A percentile compares a stretch with the other conserved stretches of the same genome.
These are phyloP conservation scores for Didymella sp. DNA, from an alignment of 2,329 filamentous ascomycete species.

Conservation along the genomic window DNA sequence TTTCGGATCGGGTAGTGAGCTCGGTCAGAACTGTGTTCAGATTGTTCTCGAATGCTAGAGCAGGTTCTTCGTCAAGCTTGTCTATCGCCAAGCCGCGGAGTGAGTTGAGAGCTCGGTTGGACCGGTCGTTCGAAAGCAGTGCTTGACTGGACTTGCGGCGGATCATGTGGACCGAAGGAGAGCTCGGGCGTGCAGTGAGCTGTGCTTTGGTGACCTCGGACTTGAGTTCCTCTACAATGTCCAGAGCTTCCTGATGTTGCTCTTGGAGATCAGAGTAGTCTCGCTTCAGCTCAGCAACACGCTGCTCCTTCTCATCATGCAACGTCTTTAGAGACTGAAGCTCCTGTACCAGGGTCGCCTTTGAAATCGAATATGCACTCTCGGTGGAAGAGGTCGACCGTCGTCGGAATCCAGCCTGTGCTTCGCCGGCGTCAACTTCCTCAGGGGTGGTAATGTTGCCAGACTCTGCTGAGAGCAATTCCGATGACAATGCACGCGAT, in stretches of 20 bases:
- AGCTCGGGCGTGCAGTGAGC: slow-evolving; percentile 62
- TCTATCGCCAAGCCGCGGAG: slow-evolving; percentile 87
- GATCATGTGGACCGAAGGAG: slow-evolving; percentile 76
- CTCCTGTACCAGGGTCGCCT: slow-evolving; percentile 59
- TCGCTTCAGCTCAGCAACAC: slow-evolving; percentile 73
- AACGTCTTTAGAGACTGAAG: slow-evolving; percentile 73
- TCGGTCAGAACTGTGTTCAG: slow-evolving; percentile 93
- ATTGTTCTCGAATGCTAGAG: slow-evolving; percentile 93
- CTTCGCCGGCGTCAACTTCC: slow-evolving; percentile 64
- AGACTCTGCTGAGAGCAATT: slow-evolving; percentile 86
- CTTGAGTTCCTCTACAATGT: slow-evolving; percentile 90
- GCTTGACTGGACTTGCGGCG: slow-evolving; percentile 93
- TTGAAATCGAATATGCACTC: slow-evolving; percentile 21
- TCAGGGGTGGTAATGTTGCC: slow-evolving; percentile 43
- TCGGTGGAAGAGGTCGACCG: slow-evolving; percentile 31
- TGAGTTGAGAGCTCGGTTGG: slow-evolving; percentile 87
- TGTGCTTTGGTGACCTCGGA: slow-evolving; percentile 82
- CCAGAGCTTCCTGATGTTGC: slow-evolving; percentile 80
- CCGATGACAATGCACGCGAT: slow-evolving; percentile 90
- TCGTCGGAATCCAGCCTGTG: slow-evolving; percentile 61
- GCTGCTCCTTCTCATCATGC: slow-evolving; percentile 77
- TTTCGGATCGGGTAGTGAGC: slow-evolving; percentile 82
- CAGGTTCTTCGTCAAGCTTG: slow-evolving; percentile 80
- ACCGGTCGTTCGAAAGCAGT: slow-evolving; percentile 84
- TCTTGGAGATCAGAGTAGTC: slow-evolving; percentile 85